Evolutionary conservation across 2,329 filamentous ascomycete genomes (phyloP).

Genomic region (Purpureocillium lavendulum): DNA sequence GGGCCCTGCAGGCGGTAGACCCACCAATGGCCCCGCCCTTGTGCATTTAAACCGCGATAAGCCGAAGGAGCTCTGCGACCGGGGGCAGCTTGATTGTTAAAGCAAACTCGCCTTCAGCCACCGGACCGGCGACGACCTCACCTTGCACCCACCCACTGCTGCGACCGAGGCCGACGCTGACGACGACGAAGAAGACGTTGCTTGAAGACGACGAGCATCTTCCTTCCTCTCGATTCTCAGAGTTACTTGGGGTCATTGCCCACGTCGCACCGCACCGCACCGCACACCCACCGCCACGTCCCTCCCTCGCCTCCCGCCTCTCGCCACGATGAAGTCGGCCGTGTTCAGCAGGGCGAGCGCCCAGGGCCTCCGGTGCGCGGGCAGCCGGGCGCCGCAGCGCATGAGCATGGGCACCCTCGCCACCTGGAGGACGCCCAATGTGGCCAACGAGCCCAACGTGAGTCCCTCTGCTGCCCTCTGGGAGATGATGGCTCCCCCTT

Average conservation of each 20-base stretch:
- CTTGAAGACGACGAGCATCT: too few relatives aligned
- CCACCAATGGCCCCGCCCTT: not conserved
- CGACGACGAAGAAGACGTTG: too few relatives aligned
- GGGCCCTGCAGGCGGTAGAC: not conserved
- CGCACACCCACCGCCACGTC: not conserved
- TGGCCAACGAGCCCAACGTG: conserved; percentile 95
- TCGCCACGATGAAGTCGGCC: conserved; percentile 22
- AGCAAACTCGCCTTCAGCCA: not conserved
- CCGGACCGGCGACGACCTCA: too few relatives aligned
- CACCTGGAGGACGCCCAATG: conserved; percentile 77
- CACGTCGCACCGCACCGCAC: too few relatives aligned
- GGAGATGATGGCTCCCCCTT: too few relatives aligned
- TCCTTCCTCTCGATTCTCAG: too few relatives aligned
- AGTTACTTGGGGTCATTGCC: too few relatives aligned
- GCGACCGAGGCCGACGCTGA: too few relatives aligned
- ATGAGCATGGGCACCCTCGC: conserved; percentile 54
- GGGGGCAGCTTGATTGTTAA: too few relatives aligned
- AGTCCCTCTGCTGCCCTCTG: too few relatives aligned
- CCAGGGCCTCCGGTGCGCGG: conserved; percentile 19
- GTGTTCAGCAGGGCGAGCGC: conserved; percentile 23
- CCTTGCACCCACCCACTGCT: too few relatives aligned
- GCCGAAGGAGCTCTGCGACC: not conserved
- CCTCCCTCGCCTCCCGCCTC: not conserved
- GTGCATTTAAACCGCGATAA: conserved; percentile 5
- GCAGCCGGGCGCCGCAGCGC: conserved; percentile 17